Conservation (phyloP, 2,329 filamentous ascomycete species). For the Fusarium sulawesiense region DNA sequence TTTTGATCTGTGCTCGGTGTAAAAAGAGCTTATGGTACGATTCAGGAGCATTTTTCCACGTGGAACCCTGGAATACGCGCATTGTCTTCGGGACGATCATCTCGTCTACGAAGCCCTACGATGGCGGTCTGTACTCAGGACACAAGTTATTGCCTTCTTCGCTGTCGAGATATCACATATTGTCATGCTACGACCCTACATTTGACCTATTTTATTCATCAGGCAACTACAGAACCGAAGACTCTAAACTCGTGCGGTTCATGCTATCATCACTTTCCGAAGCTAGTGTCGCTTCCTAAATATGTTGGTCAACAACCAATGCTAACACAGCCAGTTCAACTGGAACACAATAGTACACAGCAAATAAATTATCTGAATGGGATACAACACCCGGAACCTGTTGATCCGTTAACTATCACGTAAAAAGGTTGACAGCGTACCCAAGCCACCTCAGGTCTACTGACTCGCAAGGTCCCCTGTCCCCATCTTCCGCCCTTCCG, state of each 20-base stretch:
- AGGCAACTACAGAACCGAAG: background rate
- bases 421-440: background rate
- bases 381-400: background rate
- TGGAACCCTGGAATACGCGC: background rate
- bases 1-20: background rate
- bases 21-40: background rate
- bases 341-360: background rate
- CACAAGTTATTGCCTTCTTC: background rate
- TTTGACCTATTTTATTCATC: background rate
- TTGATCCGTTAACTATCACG: background rate
- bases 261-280: background rate
- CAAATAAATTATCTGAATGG: background rate
- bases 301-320: background rate
- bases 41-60: constrained; percentile 5
- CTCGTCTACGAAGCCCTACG: background rate
- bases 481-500: background rate
- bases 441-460: background rate
- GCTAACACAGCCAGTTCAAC: background rate
- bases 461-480: constrained; percentile 16
- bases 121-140: background rate
- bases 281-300: background rate
- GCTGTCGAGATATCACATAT: background rate
- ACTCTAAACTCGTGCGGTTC: background rate
- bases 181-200: background rate
- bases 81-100: background rate